Evolutionary conservation across 441 rosid species (phyloP), one percentile per base, ranked within the genome.

Genomic region (Rhodomyrtus psidioides): DNA sequence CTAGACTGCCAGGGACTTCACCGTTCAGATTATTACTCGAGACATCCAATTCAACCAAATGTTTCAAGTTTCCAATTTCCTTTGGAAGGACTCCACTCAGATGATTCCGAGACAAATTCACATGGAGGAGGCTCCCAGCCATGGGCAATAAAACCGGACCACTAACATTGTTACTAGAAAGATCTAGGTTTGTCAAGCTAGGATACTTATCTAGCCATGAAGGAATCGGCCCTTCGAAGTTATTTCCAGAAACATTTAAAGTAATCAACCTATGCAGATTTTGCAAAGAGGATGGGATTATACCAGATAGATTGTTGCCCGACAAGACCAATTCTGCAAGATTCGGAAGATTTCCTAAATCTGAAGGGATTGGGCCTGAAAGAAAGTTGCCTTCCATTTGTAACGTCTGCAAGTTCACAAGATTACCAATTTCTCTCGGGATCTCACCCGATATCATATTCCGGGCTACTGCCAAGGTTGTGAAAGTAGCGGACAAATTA

Each of bases 391-490:
- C 10, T 1, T 8, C 6, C 30, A 84, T 6, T 4, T 0, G 19
- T 26, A 84, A 15, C 4, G 0, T 0, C 53, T 15, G 51, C 44
- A 84, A 30, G 53, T 53, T 84, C 49, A 54, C 39, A 44, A 70
- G 30, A 53, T 65, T 75, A 16, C 60, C 65, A 15, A 84, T 84
- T 7, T 53, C 46, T 7, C 12, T 7, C 8, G 65, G 86, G 5
- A 84, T 84, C 26, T 28, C 39, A 21, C 86, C 82, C 1, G 27
- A 82, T 28, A 82, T 82, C 4, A 6, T 2, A 82, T 27, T 53
- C 4, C 17, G 4, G 2, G 14, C 7, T 2, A 24, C 6, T 53
- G 3, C 1, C 5, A 24, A 0, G 6, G 3, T 0, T 6, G 5
- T 6, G 23, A 83, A 13, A 19, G 30, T 55, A 13, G 75, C 6